phyloP scores from a whole-genome alignment of 2,329 filamentous ascomycete species.

The Pezicula carpinea region DNA sequence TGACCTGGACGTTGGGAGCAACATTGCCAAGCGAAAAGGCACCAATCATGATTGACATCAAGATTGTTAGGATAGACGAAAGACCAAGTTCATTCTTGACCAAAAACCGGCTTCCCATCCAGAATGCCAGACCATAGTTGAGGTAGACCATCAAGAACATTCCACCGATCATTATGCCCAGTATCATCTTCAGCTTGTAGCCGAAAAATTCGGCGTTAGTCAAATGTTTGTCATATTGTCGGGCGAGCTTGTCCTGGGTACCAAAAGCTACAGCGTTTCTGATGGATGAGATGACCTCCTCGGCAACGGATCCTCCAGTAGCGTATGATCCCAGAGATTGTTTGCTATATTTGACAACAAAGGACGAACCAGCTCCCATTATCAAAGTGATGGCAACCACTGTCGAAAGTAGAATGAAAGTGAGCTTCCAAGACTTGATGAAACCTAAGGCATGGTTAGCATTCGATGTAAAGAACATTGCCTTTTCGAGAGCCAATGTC shows the following conservation, averaged over 20 bases:
- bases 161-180: slow-evolving; percentile 74
- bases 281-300: slow-evolving; percentile 92
- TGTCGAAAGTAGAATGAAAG: slow-evolving; percentile 78
- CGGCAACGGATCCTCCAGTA: slow-evolving; percentile 78
- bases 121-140: slow-evolving; percentile 85
- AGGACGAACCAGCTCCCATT: slow-evolving; percentile 68
- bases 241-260: slow-evolving; percentile 86
- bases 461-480: too few relatives aligned
- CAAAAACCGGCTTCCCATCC: slow-evolving; percentile 77
- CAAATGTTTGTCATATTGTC: slow-evolving; percentile 77
- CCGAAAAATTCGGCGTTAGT: slow-evolving; percentile 70
- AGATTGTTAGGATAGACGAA: slow-evolving; percentile 72
- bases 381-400: slow-evolving; percentile 74
- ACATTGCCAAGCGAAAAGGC: slow-evolving; percentile 88
- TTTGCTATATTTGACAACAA: slow-evolving; percentile 80
- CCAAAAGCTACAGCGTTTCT: slow-evolving; percentile 90
- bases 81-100: slow-evolving; percentile 61
- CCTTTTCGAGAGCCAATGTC: too few relatives aligned
- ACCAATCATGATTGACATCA: slow-evolving; percentile 89
- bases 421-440: slow-evolving; percentile 87
- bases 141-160: slow-evolving; percentile 84
- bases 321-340: slow-evolving; percentile 75
- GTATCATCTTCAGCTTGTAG: slow-evolving; percentile 65
- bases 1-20: slow-evolving; percentile 59
- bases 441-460: slow-evolving; percentile 40